These are phyloP conservation scores for Lepidium aucheri DNA, from an alignment of 345 rosid species.

Conservation along the genomic window DNA sequence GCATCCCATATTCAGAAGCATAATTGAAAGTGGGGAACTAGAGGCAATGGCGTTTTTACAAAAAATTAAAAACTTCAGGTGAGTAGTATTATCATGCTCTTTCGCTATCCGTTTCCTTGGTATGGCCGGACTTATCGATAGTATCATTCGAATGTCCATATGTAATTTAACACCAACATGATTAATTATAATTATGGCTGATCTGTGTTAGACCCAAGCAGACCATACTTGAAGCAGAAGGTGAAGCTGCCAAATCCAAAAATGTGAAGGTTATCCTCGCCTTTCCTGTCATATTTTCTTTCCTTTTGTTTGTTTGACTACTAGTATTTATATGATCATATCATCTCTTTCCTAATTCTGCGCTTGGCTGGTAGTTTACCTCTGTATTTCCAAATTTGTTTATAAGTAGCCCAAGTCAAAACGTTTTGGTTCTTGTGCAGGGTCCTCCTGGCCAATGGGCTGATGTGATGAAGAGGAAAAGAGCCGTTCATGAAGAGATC, in stretches of 20 bases:
- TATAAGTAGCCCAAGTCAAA: background rate
- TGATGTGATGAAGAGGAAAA: slow-evolving; percentile 91
- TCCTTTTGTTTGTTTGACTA: background rate
- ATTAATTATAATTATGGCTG: slow-evolving; percentile 15
- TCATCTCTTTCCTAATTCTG: background rate
- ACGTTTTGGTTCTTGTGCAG: slow-evolving; percentile 33
- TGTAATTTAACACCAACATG: background rate
- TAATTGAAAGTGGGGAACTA: slow-evolving; percentile 76
- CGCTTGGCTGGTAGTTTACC: background rate
- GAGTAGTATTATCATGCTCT: background rate
- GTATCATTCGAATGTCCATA: background rate
- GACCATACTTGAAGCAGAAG: slow-evolving; percentile 96
- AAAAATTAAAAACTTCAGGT: slow-evolving; percentile 84
- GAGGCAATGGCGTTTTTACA: slow-evolving; percentile 88
- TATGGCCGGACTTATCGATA: background rate
- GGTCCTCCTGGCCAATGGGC: slow-evolving; percentile 66
- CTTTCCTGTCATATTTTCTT: background rate
- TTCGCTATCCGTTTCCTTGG: background rate
- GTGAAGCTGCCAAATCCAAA: slow-evolving; percentile 80
- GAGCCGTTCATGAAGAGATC: slow-evolving; percentile 72
- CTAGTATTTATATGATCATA: background rate
- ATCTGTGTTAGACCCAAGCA: slow-evolving; percentile 74
- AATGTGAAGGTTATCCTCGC: slow-evolving; percentile 41
- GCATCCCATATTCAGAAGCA: slow-evolving; percentile 77
- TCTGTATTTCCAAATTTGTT: background rate